Base-by-base conservation (phyloP, 176 grass and related monocot genomes). In the Alopecurus myosuroides region DNA sequence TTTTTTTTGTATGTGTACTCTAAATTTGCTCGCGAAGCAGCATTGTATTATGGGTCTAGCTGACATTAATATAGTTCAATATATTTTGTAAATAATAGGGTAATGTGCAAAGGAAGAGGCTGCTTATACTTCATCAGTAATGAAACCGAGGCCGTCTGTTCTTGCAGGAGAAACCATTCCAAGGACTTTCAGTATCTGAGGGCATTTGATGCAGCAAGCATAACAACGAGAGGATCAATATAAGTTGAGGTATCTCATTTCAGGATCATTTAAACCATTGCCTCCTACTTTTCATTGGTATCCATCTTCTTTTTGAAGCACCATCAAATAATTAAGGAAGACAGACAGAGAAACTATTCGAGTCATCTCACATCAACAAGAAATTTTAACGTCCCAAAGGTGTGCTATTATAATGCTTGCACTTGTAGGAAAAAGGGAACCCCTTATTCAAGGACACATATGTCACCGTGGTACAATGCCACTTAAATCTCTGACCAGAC, bases 181-280 rank as follows among this genome's bases (percentile, higher is more conserved):
- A 81, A 81, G 62, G 77, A 19, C 42, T 89, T 75, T 46, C 52
- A 46, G 53, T 67, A 49, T 88, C 72, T 48, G 60, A 97, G 90
- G 84, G 90, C 82, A 93, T 88, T 84, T 88, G 17, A 85, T 63
- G 88, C 78, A 68, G 80, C 18, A 28, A 64, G 42, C 45, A 62
- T 69, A 77, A 71, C 73, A 75, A 69, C n/a, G n/a, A 73, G 11
- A 85, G 69, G 82, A 74, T 33, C 77, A 76, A 85, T 77, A 67
- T 40, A 79, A 62, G 13, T 81, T 85, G 46, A 81, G 79, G 68
- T 70, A 88, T n/a, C 58, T 83, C 35, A 85, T 76, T 9, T 93
- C 75, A 41, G 46, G 70, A 80, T 79, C 85, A 41, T 90, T 92
- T 60, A 75, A 61, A 64, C 76, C 85, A 15, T 42, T 86, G 18